Evolutionary conservation across 106 monocot genomes (phyloP).

Genomic region (Hemerocallis citrina): DNA sequence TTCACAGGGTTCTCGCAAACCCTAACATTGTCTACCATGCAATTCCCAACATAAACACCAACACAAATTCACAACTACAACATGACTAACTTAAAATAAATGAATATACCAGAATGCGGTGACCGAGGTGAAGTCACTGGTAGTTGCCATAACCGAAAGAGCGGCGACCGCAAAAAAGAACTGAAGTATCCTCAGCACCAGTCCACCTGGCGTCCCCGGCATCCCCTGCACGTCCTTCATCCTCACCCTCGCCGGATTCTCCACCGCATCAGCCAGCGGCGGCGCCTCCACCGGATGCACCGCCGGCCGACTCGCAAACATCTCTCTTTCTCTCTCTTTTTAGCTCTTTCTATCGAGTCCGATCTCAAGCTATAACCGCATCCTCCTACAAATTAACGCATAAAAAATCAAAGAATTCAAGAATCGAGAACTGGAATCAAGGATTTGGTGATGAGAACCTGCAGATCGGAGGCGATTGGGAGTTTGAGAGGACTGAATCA

Average conservation of each 20-base stretch:
- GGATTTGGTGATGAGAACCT: neutral
- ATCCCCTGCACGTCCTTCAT: slow-evolving; percentile 91
- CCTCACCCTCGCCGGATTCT: slow-evolving; percentile 51
- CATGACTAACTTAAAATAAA: too few relatives aligned
- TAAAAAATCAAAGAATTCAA: neutral
- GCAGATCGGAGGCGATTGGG: neutral
- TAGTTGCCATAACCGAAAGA: slow-evolving; percentile 72
- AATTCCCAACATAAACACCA: neutral
- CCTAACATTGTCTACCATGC: too few relatives aligned
- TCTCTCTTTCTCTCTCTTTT: slow-evolving; percentile 10
- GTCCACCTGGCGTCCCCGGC: slow-evolving; percentile 79
- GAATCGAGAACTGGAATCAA: neutral
- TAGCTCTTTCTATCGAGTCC: neutral
- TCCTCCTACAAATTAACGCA: neutral
- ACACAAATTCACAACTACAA: too few relatives aligned
- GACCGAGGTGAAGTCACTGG: slow-evolving; percentile 83
- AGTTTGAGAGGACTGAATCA: too few relatives aligned
- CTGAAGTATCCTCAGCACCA: slow-evolving; percentile 60
- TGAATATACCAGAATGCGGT: slow-evolving; percentile 72
- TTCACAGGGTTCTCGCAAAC: too few relatives aligned
- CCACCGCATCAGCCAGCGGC: slow-evolving; percentile 40
- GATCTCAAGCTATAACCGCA: neutral
- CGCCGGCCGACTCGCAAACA: slow-evolving; percentile 76
- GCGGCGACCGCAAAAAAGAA: slow-evolving; percentile 65
- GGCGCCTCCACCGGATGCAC: slow-evolving; percentile 95